These are phyloP conservation scores for Serendipita vermifera DNA, from an alignment of 768 basidiomycete species.

Conservation along the genomic window DNA sequence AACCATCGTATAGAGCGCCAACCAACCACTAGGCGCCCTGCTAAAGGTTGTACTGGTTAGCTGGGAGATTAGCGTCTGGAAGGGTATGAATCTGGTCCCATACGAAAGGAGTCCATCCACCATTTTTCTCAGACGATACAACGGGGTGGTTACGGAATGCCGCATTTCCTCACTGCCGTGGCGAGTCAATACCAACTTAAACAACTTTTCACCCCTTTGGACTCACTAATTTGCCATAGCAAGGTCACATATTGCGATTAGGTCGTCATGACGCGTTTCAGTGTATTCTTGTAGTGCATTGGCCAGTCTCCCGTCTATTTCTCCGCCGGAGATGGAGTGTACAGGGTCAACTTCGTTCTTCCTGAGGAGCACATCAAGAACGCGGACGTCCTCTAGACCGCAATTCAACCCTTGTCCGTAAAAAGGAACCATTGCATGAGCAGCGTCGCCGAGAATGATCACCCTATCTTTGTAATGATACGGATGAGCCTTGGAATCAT, in stretches of 20 bases:
- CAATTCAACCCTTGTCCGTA: constrained; percentile 97
- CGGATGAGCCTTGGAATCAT: constrained; percentile 48
- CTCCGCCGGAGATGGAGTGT: constrained; percentile 25
- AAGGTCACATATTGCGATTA: constrained; percentile 79
- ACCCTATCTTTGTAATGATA: constrained; percentile 85
- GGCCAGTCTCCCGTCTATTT: constrained; percentile 44
- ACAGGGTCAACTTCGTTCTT: constrained; percentile 51
- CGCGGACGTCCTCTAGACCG: constrained; percentile 91
- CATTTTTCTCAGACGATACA: constrained; percentile 65
- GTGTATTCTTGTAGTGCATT: constrained; percentile 69
- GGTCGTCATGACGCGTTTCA: constrained; percentile 68
- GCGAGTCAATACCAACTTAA: neutral
- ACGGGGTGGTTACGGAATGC: constrained; percentile 71
- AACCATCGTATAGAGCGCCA: constrained; percentile 93
- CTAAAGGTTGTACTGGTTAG: constrained; percentile 9
- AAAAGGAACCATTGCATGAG: constrained; percentile 98
- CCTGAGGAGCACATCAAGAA: constrained; percentile 63
- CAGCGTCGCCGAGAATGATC: constrained; percentile 85
- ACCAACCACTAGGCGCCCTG: constrained; percentile 60
- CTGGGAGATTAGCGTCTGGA: constrained; percentile 37
- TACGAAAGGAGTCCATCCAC: constrained; percentile 49
- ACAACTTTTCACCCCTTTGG: neutral
- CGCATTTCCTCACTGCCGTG: constrained; percentile 77
- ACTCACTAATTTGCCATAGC: constrained; percentile 97
- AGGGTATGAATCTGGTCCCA: constrained; percentile 20